A percentile compares a stretch with the other conserved stretches of the same genome.
Conservation (phyloP, 23 red algal species). For the Cyanidioschyzon merolae region DNA sequence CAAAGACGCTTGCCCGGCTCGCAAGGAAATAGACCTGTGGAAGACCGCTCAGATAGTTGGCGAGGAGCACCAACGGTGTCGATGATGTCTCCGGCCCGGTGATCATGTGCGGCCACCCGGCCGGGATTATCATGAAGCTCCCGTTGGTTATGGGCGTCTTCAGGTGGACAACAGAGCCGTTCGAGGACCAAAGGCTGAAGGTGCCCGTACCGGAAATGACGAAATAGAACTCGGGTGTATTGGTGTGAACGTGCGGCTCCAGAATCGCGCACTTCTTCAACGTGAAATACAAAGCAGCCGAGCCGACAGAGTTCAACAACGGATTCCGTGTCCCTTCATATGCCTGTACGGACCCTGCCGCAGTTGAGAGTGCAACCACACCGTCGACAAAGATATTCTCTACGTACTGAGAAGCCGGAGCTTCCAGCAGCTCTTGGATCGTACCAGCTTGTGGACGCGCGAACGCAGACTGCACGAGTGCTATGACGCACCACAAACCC, state of each 20-base stretch:
- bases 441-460: background rate
- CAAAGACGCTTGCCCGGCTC: background rate
- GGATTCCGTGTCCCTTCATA: background rate
- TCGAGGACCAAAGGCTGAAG: slow-evolving; percentile 16
- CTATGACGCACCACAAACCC: background rate
- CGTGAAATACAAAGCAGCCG: background rate
- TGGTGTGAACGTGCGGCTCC: slow-evolving; percentile 17
- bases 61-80: background rate
- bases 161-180: slow-evolving; percentile 7
- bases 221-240: background rate
- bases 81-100: background rate
- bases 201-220: background rate
- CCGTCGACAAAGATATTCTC: background rate
- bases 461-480: background rate
- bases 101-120: slow-evolving; percentile 15
- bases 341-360: background rate
- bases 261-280: background rate
- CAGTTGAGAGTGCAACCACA: background rate
- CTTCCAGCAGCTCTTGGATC: background rate
- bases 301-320: background rate
- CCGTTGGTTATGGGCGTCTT: background rate
- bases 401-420: background rate
- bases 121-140: background rate
- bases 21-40: slow-evolving; percentile 6
- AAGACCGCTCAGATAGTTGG: background rate